Percentiles rank a stretch among this genome's conserved stretches.
These are phyloP conservation scores for Asparagopsis taxiformis DNA, from an alignment of 31 red algal genomes.

Conservation along the genomic window DNA sequence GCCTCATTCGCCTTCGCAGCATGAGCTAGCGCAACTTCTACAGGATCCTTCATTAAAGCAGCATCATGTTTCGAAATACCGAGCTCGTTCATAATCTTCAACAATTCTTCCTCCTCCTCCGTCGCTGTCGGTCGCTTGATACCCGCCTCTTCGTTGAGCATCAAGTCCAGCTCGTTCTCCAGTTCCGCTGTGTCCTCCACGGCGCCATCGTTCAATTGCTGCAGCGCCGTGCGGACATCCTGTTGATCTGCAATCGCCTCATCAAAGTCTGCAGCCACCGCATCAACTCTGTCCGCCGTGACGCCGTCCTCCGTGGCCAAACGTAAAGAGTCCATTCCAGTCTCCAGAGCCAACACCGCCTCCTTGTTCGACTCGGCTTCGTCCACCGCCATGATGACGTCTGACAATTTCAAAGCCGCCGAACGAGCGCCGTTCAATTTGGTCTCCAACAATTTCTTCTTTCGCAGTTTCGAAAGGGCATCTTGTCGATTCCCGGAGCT, in stretches of 20 bases:
- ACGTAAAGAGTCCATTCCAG: conserved; percentile 56
- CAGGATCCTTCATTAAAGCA: too few relatives aligned
- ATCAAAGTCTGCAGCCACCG: conserved; percentile 60
- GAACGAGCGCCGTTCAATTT: conserved; percentile 58
- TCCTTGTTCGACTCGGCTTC: conserved; percentile 61
- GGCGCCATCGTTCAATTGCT: conserved; percentile 31
- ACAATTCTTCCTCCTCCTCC: conserved; percentile 54
- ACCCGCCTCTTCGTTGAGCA: conserved; percentile 23
- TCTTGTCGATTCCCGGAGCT: conserved; percentile 41
- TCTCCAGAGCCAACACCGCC: conserved; percentile 55
- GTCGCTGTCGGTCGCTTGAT: neutral
- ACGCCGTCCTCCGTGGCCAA: conserved; percentile 42
- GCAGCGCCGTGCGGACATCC: conserved; percentile 48
- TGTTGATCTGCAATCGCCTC: conserved; percentile 54
- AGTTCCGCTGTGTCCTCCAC: conserved; percentile 34
- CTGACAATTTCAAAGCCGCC: conserved; percentile 40
- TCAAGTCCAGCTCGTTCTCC: conserved; percentile 53
- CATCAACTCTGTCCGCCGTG: conserved; percentile 59
- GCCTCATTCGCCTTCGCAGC: too few relatives aligned
- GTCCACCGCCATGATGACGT: conserved; percentile 63
- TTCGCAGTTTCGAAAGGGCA: conserved; percentile 40
- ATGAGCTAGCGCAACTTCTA: too few relatives aligned
- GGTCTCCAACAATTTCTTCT: conserved; percentile 56
- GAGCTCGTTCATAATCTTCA: conserved; percentile 30
- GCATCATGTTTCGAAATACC: too few relatives aligned